A percentile compares a stretch with the other conserved stretches of the same genome.
Conservation (phyloP, 805 yeast species). For the Starmerella floris region DNA sequence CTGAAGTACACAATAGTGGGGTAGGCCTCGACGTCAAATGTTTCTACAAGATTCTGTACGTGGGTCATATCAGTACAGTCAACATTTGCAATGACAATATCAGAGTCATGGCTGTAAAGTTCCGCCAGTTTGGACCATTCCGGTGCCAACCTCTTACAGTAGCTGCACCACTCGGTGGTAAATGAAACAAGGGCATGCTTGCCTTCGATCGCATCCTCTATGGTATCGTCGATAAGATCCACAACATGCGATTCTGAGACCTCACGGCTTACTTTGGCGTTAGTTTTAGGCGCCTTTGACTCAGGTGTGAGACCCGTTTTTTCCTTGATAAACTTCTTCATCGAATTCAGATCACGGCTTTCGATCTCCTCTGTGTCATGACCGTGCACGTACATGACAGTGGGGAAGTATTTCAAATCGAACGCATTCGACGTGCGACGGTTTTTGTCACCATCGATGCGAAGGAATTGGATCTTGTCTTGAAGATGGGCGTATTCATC, state of each 20-base stretch:
- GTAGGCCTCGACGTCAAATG: constrained; percentile 34
- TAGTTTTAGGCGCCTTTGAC: neutral
- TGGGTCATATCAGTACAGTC: constrained; percentile 33
- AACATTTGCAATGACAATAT: constrained; percentile 35
- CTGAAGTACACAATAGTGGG: constrained; percentile 47
- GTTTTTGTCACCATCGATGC: constrained; percentile 50
- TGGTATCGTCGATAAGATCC: constrained; percentile 31
- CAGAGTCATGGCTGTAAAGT: constrained; percentile 32
- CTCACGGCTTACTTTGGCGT: constrained; percentile 7
- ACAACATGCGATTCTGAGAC: constrained; percentile 7
- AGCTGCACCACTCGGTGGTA: constrained; percentile 52
- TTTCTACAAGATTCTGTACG: constrained; percentile 31
- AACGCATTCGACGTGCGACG: constrained; percentile 38
- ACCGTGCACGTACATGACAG: constrained; percentile 43
- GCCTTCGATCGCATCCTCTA: constrained; percentile 32
- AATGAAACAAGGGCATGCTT: constrained; percentile 38
- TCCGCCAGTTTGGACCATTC: constrained; percentile 38
- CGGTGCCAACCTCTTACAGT: constrained; percentile 43
- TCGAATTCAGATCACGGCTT: constrained; percentile 36
- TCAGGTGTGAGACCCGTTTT: constrained; percentile 27
- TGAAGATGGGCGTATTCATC: constrained; percentile 39
- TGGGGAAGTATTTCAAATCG: constrained; percentile 53
- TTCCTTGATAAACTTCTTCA: constrained; percentile 37
- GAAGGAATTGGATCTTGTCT: constrained; percentile 36
- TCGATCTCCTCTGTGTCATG: constrained; percentile 43